Percentiles rank a stretch among this genome's conserved stretches.
Evolutionary conservation across 306 rosid species (phyloP).

Genomic region (Lablab purpureus): DNA sequence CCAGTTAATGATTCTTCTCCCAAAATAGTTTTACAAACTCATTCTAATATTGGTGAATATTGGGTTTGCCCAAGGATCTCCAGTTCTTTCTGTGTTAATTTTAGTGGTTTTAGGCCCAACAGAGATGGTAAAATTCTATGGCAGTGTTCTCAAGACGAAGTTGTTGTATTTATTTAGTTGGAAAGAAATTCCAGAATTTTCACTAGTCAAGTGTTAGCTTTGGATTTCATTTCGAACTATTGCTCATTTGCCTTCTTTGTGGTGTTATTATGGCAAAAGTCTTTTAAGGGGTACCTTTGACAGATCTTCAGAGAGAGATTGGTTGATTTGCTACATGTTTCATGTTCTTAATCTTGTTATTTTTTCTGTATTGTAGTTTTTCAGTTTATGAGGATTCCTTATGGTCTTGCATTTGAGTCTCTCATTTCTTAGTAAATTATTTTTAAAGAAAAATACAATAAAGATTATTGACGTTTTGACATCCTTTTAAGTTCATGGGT

Average conservation of each 20-base stretch:
- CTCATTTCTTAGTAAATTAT: background rate
- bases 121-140: background rate
- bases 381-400: background rate
- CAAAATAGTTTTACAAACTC: too few species aligned
- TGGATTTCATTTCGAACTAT: too few species aligned
- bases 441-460: background rate
- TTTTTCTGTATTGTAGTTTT: background rate
- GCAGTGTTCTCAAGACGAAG: background rate
- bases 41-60: too few species aligned
- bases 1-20: too few species aligned
- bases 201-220: background rate
- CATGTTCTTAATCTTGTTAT: background rate
- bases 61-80: too few species aligned
- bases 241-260: background rate
- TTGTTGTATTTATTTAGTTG: background rate
- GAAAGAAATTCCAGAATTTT: background rate
- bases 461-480: background rate
- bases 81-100: too few species aligned
- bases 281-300: background rate
- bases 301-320: background rate
- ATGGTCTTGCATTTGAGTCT: background rate
- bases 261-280: background rate
- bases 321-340: background rate
- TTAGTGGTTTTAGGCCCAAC: background rate
- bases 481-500: constrained; percentile 7